These are phyloP conservation scores for Erysimum cheiri DNA, from an alignment of 441 rosid species.

Conservation along the genomic window DNA sequence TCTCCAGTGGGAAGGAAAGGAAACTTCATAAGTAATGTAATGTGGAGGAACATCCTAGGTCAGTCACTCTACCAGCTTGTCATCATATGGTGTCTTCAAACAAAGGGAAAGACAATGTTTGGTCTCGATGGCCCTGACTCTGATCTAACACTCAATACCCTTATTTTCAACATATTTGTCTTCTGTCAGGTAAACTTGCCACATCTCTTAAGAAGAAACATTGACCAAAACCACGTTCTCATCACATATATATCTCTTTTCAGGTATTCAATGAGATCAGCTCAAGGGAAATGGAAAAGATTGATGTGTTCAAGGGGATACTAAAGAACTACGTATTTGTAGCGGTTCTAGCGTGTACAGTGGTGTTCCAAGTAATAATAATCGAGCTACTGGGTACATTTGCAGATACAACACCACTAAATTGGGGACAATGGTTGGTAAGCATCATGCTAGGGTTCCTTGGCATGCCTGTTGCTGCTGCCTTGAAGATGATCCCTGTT, in stretches of 20 bases:
- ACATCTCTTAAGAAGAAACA: background rate
- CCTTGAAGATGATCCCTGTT: constrained; percentile 60
- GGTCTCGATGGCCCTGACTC: constrained; percentile 53
- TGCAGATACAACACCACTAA: constrained; percentile 67
- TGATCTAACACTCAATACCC: constrained; percentile 59
- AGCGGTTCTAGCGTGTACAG: constrained; percentile 51
- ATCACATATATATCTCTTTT: background rate
- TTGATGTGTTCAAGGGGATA: constrained; percentile 71
- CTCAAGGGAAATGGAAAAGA: constrained; percentile 79
- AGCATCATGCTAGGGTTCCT: constrained; percentile 63
- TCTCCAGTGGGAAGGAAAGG: constrained; percentile 71
- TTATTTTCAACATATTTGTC: constrained; percentile 74
- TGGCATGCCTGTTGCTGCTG: constrained; percentile 80
- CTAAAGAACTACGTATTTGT: constrained; percentile 61
- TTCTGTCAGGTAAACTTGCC: constrained; percentile 71
- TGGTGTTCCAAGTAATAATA: constrained; percentile 61
- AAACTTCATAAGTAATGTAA: constrained; percentile 72
- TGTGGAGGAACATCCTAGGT: constrained; percentile 85
- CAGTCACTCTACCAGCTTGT: constrained; percentile 70
- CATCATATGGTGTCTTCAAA: constrained; percentile 70
- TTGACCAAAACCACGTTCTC: background rate
- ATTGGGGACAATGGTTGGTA: constrained; percentile 56
- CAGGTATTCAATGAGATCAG: constrained; percentile 81
- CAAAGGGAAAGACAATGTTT: constrained; percentile 61
- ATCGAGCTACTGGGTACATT: constrained; percentile 74